Evolutionary conservation across 2,329 filamentous ascomycete genomes (phyloP).

Genomic region (Diplodia scrobiculata): DNA sequence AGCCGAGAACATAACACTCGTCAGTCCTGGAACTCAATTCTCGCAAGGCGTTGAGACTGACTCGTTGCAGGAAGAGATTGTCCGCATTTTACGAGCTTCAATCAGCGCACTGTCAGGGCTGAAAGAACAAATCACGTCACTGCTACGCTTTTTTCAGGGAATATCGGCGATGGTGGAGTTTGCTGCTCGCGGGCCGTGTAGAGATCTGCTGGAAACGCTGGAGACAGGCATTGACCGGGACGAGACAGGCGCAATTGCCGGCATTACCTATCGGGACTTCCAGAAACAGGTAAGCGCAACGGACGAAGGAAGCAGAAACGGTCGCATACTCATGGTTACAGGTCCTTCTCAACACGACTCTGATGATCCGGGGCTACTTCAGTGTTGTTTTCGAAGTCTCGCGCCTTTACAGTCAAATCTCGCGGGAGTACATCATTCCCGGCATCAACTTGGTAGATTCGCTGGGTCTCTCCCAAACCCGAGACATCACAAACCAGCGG

Average conservation of each 20-base stretch:
- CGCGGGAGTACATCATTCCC: slow-evolving; percentile 24
- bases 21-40: not conserved
- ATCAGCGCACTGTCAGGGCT: slow-evolving; percentile 7
- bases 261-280: slow-evolving; percentile 10
- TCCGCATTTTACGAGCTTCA: slow-evolving; percentile 14
- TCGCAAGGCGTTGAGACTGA: not conserved
- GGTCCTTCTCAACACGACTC: slow-evolving; percentile 19
- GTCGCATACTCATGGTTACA: not conserved
- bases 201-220: slow-evolving; percentile 1
- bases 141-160: slow-evolving; percentile 24
- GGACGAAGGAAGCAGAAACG: too few species aligned
- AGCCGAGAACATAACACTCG: slow-evolving; percentile 9
- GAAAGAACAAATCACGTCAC: slow-evolving; percentile 19
- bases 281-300: slow-evolving; percentile 14
- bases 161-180: slow-evolving; percentile 27
- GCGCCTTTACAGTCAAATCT: slow-evolving; percentile 9
- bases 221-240: not conserved
- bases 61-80: slow-evolving; percentile 1
- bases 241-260: not conserved
- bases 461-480: slow-evolving; percentile 1
- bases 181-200: slow-evolving; percentile 14
- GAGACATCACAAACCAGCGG: not conserved
- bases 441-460: slow-evolving; percentile 16
- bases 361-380: slow-evolving; percentile 24
- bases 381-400: slow-evolving; percentile 18